Base-by-base conservation (phyloP, 768 basidiomycete genomes). In the Tulasnella sp. region DNA sequence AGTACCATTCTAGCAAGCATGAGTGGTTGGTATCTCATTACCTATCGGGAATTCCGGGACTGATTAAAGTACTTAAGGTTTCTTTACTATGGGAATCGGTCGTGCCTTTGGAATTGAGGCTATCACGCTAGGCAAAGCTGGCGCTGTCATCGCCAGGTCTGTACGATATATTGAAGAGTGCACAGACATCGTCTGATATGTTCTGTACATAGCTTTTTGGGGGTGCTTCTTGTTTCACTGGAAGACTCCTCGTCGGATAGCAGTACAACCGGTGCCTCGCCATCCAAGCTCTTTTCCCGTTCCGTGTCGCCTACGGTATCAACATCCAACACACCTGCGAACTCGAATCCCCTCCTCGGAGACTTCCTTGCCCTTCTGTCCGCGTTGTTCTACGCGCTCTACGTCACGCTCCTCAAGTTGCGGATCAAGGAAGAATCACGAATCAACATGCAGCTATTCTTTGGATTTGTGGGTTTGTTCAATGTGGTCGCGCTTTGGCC, bases 361-460 rank as follows among this genome's bases (percentile, higher is more conserved):
- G 94, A 99, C 67, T 63, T 75, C 35, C 76, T 97, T 4, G 91
- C 93, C 1, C 73, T 97, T 29, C 64, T 89, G n/a, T 88, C 87
- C 5, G 91, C 93, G 1, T 62, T 89, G 4, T 85, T 86, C 67
- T 97, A 96, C 67, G 86, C 91, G 0, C 68, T 85, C 43, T 98
- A 98, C 69, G 82, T 92, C 41, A 83, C 84, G 61, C 74, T 94
- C 48, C 76, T 98, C 65, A 98, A 97, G 69, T 84, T 92, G 42
- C 80, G 80, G 56, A 85, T 96, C 51, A 79, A 77, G 41, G 75
- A 77, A 34, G 89, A 93, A 65, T 84, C 84, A 4, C 77, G 89
- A 53, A 78, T 92, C 63, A 82, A 93, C 67, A 92, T 93, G 91
- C 86, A 90, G 62, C 74, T 93, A 27, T 93, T 96, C 73, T 92